These are phyloP conservation scores for Botryosphaeria dothidea DNA, from an alignment of 2,329 filamentous ascomycete genomes.

Conservation along the genomic window DNA sequence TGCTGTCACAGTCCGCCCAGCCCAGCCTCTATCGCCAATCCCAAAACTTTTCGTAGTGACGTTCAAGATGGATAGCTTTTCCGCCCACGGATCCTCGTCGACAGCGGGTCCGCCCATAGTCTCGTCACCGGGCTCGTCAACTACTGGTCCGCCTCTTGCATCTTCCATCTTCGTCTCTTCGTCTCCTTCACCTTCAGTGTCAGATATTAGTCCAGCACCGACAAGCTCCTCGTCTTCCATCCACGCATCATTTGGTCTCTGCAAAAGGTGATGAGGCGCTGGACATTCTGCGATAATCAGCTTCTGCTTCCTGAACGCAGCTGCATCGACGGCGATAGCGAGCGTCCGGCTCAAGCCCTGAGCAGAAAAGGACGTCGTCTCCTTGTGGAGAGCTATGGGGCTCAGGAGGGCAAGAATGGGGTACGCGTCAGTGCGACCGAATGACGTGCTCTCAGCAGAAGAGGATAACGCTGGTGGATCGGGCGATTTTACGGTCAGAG, in stretches of 20 bases:
- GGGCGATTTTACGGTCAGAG: slow-evolving; percentile 26
- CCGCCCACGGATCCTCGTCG: slow-evolving; percentile 42
- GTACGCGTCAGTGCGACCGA: slow-evolving; percentile 25
- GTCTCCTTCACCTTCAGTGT: slow-evolving; percentile 35
- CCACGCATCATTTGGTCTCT: not conserved
- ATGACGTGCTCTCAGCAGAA: not conserved
- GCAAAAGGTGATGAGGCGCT: not conserved
- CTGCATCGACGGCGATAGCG: slow-evolving; percentile 64
- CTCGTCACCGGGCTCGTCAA: slow-evolving; percentile 31
- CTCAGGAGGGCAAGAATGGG: slow-evolving; percentile 61
- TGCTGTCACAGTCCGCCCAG: slow-evolving; percentile 49
- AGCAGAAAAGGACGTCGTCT: slow-evolving; percentile 72
- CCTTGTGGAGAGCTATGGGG: slow-evolving; percentile 64
- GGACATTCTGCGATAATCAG: slow-evolving; percentile 46
- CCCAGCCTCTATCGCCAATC: slow-evolving; percentile 44
- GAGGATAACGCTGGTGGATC: not conserved
- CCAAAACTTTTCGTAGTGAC: slow-evolving; percentile 45
- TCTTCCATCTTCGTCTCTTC: slow-evolving; percentile 53
- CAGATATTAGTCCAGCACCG: slow-evolving; percentile 53
- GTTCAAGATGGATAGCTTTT: slow-evolving; percentile 50
- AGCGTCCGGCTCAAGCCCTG: slow-evolving; percentile 68
- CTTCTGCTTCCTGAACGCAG: slow-evolving; percentile 37
- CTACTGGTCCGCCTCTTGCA: slow-evolving; percentile 58
- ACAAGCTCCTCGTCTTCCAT: slow-evolving; percentile 61
- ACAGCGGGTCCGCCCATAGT: not conserved